Conservation (phyloP, 1,284 basidiomycete genomes). For the Pseudozyma sp. region DNA sequence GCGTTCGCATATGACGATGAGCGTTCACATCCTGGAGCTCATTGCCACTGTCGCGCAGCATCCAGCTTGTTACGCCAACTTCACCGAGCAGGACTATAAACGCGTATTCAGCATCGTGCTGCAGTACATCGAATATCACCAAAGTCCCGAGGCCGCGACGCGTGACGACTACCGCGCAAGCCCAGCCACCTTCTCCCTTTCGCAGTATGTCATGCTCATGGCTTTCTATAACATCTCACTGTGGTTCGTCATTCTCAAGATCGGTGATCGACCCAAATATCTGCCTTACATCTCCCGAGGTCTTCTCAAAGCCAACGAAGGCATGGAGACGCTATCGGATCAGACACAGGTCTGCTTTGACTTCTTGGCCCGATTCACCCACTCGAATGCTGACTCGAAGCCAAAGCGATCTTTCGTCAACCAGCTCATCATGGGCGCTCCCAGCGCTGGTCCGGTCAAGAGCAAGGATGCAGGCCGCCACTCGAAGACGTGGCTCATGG, state of each 20-base stretch:
- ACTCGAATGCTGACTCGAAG: conserved; percentile 90
- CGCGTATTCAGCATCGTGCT: conserved; percentile 94
- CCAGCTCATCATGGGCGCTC: conserved; percentile 73
- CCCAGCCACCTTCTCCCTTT: conserved; percentile 80
- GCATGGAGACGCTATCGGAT: conserved; percentile 81
- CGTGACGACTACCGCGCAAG: conserved; percentile 63
- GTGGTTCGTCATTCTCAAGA: conserved; percentile 92
- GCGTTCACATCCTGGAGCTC: conserved; percentile 94
- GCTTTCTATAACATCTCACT: conserved; percentile 93
- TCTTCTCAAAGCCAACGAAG: conserved; percentile 87
- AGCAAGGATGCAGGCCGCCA: conserved; percentile 58
- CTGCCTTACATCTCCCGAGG: conserved; percentile 89
- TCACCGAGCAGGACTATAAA: conserved; percentile 91
- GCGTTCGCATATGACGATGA: conserved; percentile 92
- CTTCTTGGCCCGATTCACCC: conserved; percentile 94
- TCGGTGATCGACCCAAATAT: conserved; percentile 85
- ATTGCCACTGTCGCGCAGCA: conserved; percentile 87
- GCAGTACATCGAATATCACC: conserved; percentile 86
- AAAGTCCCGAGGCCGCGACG: conserved; percentile 58
- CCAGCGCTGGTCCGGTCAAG: conserved; percentile 51
- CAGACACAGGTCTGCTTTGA: conserved; percentile 97
- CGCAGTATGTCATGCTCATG: conserved; percentile 93
- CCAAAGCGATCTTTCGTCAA: conserved; percentile 84
- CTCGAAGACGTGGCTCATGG: conserved; percentile 85
- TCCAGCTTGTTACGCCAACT: conserved; percentile 85